Evolutionary conservation across 202 grass and related monocot species (phyloP), one percentile per base, ranked within the genome.

Genomic region (Elaeis oleifera): DNA sequence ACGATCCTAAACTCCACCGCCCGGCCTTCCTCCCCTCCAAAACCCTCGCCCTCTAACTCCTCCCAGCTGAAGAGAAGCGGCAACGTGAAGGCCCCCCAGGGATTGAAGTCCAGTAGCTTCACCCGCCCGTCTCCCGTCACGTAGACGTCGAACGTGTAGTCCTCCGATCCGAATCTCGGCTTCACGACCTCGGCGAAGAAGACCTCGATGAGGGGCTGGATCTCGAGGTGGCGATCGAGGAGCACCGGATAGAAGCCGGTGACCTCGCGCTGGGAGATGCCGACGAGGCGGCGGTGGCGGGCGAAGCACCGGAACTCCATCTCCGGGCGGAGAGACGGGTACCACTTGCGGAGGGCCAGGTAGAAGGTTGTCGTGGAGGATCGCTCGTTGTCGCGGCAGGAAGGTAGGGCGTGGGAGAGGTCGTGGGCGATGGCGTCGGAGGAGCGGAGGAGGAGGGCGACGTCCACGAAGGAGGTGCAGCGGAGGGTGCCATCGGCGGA

Each of bases 281-380:
- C 84, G 1, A 92, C 52, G 18, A 97, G 79, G 26, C 55, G 72
- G 15, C 26, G 53, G 20, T 18, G 63, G 60, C 74, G 13, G 20
- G 84, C 92, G 21, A 97, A 97, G 54, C 92, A 97, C 2, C 92
- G 85, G 56, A 97, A 97, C 76, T 97, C 92, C 13, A 81, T 88
- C 61, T 92, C 88, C 1, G 92, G 84, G 11, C 84, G 75, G 11
- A 97, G 79, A 0, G 82, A 87, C 2, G 62, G 77, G 54, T 89
- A 82, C 88, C 92, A 92, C 63, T 85, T 89, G 56, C 88, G 83
- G 50, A 97, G 83, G 16, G 87, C 88, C 1, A 97, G 79, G 50
- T 81, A 77, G 74, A 89, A 97, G 17, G 2, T 4, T 21, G 7
- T 70, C 14, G n/a, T n/a, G 25, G 29, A 56, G 54, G 62, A 28